phyloP scores from a whole-genome alignment of 352 stramenopile genomes.

The Ophiocytium majus region DNA sequence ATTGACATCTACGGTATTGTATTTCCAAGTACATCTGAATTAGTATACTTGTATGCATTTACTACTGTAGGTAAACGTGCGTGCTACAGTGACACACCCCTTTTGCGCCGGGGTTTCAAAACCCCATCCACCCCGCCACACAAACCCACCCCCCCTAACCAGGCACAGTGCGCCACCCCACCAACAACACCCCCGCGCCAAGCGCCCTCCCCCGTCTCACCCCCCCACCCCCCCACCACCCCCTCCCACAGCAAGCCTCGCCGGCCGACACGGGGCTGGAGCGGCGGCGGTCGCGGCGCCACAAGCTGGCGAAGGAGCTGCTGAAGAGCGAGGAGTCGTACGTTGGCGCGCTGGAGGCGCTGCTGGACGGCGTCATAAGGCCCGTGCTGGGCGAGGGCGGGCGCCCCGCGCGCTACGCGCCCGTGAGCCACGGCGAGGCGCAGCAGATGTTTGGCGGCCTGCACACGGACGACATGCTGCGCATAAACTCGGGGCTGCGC shows the following conservation, averaged over 20 bases:
- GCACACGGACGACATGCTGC: constrained; percentile 44
- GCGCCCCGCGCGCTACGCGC: constrained; percentile 27
- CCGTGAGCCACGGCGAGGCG: constrained; percentile 39
- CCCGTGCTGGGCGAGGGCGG: constrained; percentile 45
- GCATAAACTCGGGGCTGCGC: constrained; percentile 47
- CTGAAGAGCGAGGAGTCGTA: constrained; percentile 24
- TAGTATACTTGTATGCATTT: no score
- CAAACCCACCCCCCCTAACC: no score
- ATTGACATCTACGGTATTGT: no score
- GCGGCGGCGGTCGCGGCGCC: not conserved
- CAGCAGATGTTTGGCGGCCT: constrained; percentile 53
- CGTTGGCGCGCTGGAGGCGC: constrained; percentile 47
- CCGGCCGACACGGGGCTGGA: not conserved
- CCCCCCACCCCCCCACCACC: no score
- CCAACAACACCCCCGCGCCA: no score
- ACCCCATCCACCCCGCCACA: no score
- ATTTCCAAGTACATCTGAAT: no score
- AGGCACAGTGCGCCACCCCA: no score
- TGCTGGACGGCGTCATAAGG: constrained; percentile 48
- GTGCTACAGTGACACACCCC: no score
- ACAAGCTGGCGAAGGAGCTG: not conserved
- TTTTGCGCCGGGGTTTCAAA: no score
- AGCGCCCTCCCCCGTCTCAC: not conserved
- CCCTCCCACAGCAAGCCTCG: not conserved
- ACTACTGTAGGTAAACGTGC: no score